phyloP scores from a whole-genome alignment of 2,329 filamentous ascomycete species.

The Fusarium nelsonii region DNA sequence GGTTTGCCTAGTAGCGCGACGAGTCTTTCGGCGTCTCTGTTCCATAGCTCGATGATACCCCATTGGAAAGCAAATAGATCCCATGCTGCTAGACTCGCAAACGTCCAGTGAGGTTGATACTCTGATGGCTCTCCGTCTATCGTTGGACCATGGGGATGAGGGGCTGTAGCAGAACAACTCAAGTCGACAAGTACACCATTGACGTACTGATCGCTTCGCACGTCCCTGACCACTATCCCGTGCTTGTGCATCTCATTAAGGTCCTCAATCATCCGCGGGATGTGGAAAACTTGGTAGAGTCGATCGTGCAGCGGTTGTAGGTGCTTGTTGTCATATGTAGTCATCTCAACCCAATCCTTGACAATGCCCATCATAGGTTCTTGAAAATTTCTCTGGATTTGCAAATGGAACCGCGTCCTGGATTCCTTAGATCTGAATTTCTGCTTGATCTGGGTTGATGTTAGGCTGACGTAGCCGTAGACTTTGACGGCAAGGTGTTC shows the following conservation, averaged over 20 bases:
- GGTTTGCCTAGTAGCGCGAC: background rate
- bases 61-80: slow-evolving; percentile 8
- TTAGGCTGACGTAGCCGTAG: slow-evolving; percentile 10
- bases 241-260: slow-evolving; percentile 3
- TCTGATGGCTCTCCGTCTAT: background rate
- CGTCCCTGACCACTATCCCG: slow-evolving; percentile 16
- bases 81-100: slow-evolving; percentile 16
- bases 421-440: background rate
- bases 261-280: slow-evolving; percentile 7
- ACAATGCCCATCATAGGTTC: background rate
- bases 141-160: slow-evolving; percentile 13
- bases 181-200: slow-evolving; percentile 21
- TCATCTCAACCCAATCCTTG: slow-evolving; percentile 24
- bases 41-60: background rate
- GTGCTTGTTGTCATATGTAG: background rate
- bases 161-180: background rate
- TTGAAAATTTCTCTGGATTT: background rate
- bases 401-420: background rate
- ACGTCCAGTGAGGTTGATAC: slow-evolving; percentile 11
- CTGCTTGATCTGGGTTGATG: background rate
- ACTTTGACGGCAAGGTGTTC: slow-evolving; percentile 19
- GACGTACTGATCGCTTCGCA: slow-evolving; percentile 3
- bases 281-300: background rate
- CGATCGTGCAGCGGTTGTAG: background rate
- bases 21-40: background rate